These are phyloP conservation scores for Hanseniaspora guilliermondii DNA, from an alignment of 805 yeast species.

Conservation along the genomic window DNA sequence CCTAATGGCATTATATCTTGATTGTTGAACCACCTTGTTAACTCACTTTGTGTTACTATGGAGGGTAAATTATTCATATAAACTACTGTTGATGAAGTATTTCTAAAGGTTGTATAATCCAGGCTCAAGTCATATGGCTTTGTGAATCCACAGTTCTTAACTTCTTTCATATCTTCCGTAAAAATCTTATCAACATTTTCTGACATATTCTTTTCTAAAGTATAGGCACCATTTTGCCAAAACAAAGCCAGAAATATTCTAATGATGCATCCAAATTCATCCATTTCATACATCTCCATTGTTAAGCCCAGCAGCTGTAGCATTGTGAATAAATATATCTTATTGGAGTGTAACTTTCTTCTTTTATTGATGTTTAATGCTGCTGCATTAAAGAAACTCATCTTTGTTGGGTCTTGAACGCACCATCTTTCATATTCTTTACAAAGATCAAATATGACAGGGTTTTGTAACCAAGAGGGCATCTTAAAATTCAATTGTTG, in stretches of 20 bases:
- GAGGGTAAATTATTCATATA: constrained; percentile 68
- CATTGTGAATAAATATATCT: constrained; percentile 12
- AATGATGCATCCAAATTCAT: constrained; percentile 15
- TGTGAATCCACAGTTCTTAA: constrained; percentile 40
- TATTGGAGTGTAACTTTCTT: constrained; percentile 24
- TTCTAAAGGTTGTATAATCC: constrained; percentile 53
- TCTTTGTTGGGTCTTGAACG: constrained; percentile 37
- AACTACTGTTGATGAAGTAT: constrained; percentile 66
- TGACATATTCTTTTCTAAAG: not conserved
- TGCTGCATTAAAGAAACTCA: constrained; percentile 16
- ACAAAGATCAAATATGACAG: constrained; percentile 62
- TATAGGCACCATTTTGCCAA: constrained; percentile 10
- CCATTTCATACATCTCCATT: constrained; percentile 15
- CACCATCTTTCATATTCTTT: constrained; percentile 68
- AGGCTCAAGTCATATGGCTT: constrained; percentile 67
- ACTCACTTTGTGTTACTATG: constrained; percentile 81
- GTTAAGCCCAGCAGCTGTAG: constrained; percentile 11
- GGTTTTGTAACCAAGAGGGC: constrained; percentile 64
- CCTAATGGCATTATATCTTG: constrained; percentile 78
- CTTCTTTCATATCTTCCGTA: not conserved
- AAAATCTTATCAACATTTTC: not conserved
- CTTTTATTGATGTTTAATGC: constrained; percentile 14
- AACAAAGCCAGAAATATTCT: constrained; percentile 13
- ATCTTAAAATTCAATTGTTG: constrained; percentile 58
- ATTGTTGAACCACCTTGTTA: constrained; percentile 84